Conservation (phyloP, 2,329 filamentous ascomycete species). For the Penicillium sp. region DNA sequence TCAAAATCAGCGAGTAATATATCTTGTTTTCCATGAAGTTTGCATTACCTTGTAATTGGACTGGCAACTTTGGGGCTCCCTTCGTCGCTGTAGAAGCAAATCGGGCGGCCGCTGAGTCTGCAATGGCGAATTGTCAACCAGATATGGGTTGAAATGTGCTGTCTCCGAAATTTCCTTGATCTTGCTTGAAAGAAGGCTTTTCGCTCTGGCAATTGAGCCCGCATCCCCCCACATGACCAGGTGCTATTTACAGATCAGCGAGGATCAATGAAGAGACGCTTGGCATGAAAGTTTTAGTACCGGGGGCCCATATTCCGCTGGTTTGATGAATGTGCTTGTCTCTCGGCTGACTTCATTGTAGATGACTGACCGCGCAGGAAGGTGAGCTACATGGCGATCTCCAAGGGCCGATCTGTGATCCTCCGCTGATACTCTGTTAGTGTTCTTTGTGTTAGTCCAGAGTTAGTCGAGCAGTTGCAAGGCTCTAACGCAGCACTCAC, state of each 20-base stretch:
- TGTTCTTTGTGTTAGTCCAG: too few relatives aligned
- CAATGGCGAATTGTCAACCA: neutral
- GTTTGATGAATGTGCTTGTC: neutral
- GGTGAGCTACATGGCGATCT: too few relatives aligned
- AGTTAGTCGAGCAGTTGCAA: too few relatives aligned
- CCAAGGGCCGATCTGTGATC: too few relatives aligned
- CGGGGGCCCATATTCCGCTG: neutral
- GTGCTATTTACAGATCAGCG: neutral
- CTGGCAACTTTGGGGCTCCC: neutral
- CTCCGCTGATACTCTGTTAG: too few relatives aligned
- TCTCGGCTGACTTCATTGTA: neutral
- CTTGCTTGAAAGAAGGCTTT: neutral
- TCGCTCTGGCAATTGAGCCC: neutral
- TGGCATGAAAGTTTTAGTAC: too few relatives aligned
- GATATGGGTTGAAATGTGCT: neutral
- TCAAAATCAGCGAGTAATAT: neutral
- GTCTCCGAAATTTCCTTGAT: neutral
- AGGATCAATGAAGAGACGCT: too few relatives aligned
- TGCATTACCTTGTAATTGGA: neutral
- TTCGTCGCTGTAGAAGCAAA: neutral
- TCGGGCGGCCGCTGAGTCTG: neutral
- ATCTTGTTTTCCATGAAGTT: neutral
- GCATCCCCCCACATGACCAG: constrained; percentile 4
- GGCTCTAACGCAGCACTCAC: too few relatives aligned
- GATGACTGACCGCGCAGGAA: neutral